Conservation (phyloP, 2,329 filamentous ascomycete genomes). For the Hypoxylon sp. region DNA sequence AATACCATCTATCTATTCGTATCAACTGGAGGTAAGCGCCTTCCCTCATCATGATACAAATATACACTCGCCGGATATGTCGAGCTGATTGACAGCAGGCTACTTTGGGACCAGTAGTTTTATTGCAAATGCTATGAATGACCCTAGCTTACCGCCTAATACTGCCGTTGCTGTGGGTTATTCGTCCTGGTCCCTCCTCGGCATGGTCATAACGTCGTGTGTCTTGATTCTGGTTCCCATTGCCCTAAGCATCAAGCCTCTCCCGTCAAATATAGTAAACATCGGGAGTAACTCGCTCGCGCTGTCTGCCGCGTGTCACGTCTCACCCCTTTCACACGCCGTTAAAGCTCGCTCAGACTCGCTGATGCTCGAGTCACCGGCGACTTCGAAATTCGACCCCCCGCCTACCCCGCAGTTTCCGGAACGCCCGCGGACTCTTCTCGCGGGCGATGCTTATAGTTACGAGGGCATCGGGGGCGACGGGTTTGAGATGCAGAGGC, state of each 20-base stretch:
- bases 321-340: constrained; percentile 36
- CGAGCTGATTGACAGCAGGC: constrained; percentile 13
- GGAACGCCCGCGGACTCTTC: background rate
- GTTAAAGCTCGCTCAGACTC: background rate
- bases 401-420: constrained; percentile 12
- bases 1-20: constrained; percentile 58
- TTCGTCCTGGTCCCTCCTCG: constrained; percentile 33
- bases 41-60: background rate
- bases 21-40: constrained; percentile 45
- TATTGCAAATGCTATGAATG: background rate
- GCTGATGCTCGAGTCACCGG: background rate
- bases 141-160: constrained; percentile 38
- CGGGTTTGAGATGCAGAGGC: constrained; percentile 31
- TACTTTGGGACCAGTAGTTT: constrained; percentile 33
- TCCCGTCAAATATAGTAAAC: constrained; percentile 40
- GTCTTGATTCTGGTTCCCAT: constrained; percentile 37
- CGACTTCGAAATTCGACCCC: constrained; percentile 1
- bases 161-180: constrained; percentile 38
- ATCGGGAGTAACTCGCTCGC: constrained; percentile 48
- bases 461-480: constrained; percentile 16
- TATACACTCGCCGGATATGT: background rate
- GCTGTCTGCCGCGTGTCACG: constrained; percentile 47
- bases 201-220: constrained; percentile 30
- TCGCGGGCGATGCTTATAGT: background rate
- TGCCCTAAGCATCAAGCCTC: constrained; percentile 33